A percentile compares a stretch with the other conserved stretches of the same genome.
Conservation (phyloP, 176 grass and related monocot species). For the Bonia amplexicaulis region DNA sequence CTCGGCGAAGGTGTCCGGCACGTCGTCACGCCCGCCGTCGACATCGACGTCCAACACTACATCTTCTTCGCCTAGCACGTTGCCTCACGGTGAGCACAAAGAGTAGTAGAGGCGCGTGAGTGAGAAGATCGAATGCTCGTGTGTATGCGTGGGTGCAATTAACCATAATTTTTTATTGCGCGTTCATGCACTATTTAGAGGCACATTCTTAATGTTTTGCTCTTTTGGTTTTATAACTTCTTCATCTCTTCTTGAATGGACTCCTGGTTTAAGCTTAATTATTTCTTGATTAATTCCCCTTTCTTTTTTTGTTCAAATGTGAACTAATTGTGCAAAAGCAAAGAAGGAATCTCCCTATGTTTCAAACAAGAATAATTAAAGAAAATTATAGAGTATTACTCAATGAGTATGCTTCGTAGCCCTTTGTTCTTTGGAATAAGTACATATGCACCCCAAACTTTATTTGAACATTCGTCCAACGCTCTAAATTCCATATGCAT, state of each 20-base stretch:
- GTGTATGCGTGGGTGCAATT: not conserved
- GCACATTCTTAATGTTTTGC: not conserved
- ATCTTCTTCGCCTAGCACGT: not conserved
- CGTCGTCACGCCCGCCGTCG: not conserved
- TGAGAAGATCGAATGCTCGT: not conserved
- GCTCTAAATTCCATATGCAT: too few relatives aligned
- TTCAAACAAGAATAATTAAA: not conserved
- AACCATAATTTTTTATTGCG: not conserved
- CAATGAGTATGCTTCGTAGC: not conserved
- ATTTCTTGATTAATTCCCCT: not conserved
- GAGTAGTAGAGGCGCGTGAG: not conserved
- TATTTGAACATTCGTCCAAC: too few relatives aligned
- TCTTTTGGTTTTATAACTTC: not conserved
- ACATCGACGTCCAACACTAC: not conserved
- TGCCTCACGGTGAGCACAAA: constrained; percentile 14
- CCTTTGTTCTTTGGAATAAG: not conserved
- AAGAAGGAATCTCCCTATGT: not conserved
- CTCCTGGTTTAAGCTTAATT: not conserved
- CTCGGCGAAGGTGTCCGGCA: not conserved
- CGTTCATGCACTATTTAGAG: not conserved
- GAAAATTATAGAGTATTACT: not conserved
- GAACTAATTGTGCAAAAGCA: not conserved
- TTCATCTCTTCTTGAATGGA: not conserved
- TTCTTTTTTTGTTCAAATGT: not conserved
- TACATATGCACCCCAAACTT: too few relatives aligned